A percentile compares a stretch with the other conserved stretches of the same genome.
These are phyloP conservation scores for Schizophyllum amplum DNA, from an alignment of 1,284 basidiomycete genomes.

Conservation along the genomic window DNA sequence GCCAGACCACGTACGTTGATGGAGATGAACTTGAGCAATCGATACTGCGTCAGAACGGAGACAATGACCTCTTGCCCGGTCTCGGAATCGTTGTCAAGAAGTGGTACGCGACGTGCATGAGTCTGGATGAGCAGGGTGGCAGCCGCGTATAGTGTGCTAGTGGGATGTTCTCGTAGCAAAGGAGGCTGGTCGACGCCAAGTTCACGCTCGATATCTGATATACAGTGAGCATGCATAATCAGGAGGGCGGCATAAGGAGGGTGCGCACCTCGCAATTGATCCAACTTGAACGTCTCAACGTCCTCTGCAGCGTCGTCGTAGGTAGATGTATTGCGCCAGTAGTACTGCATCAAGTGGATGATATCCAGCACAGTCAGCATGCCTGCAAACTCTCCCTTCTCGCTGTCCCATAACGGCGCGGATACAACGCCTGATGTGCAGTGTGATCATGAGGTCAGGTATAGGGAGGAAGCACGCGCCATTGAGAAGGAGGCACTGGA, in stretches of 20 bases:
- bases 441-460: slow-evolving; percentile 6
- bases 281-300: slow-evolving; percentile 91
- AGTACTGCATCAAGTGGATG: slow-evolving; percentile 95
- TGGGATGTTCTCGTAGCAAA: slow-evolving; percentile 83
- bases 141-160: slow-evolving; percentile 84
- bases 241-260: slow-evolving; percentile 8
- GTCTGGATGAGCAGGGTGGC: slow-evolving; percentile 90
- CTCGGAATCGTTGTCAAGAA: slow-evolving; percentile 91
- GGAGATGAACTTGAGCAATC: slow-evolving; percentile 96
- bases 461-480: slow-evolving; percentile 36
- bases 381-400: slow-evolving; percentile 83
- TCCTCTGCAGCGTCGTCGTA: slow-evolving; percentile 88
- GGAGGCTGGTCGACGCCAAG: slow-evolving; percentile 92
- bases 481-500: slow-evolving; percentile 85
- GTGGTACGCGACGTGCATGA: slow-evolving; percentile 88
- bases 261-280: slow-evolving; percentile 73
- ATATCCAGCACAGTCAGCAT: slow-evolving; percentile 97
- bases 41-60: slow-evolving; percentile 94
- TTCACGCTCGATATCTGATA: slow-evolving; percentile 85
- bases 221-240: slow-evolving; percentile 8
- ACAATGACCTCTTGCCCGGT: slow-evolving; percentile 95
- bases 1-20: slow-evolving; percentile 73
- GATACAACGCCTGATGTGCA: slow-evolving; percentile 82
- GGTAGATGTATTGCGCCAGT: slow-evolving; percentile 71
- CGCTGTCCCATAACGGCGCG: slow-evolving; percentile 97